These are phyloP conservation scores for Mollisiaceae sp. DNA, from an alignment of 2,329 filamentous ascomycete genomes.

Conservation along the genomic window DNA sequence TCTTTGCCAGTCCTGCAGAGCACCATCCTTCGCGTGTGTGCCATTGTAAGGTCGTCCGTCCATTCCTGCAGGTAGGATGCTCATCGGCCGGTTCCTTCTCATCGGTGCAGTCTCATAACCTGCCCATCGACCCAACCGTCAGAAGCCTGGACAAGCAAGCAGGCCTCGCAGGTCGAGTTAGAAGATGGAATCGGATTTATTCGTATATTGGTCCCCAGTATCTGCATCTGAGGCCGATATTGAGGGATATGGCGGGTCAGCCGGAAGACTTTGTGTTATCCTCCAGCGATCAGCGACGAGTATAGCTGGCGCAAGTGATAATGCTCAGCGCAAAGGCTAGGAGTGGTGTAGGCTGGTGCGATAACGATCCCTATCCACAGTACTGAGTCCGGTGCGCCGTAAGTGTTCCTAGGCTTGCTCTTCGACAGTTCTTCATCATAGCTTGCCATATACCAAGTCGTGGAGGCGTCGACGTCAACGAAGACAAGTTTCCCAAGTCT, in stretches of 20 bases:
- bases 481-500: constrained; percentile 18
- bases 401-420: constrained; percentile 36
- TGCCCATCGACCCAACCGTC: constrained; percentile 21
- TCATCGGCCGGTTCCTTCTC: constrained; percentile 44
- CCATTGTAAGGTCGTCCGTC: constrained; percentile 49
- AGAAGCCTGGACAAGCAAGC: constrained; percentile 15
- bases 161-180: constrained; percentile 11
- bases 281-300: constrained; percentile 10
- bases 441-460: constrained; percentile 29
- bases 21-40: constrained; percentile 38
- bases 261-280: constrained; percentile 12
- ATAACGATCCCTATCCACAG: constrained; percentile 14
- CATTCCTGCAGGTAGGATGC: constrained; percentile 51
- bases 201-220: constrained; percentile 1
- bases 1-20: constrained; percentile 38
- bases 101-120: constrained; percentile 37
- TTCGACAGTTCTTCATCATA: constrained; percentile 41
- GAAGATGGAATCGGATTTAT: constrained; percentile 7
- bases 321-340: constrained; percentile 11
- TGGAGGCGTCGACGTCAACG: constrained; percentile 8
- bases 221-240: constrained; percentile 16
- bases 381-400: constrained; percentile 26
- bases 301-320: constrained; percentile 22
- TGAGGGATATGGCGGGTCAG: constrained; percentile 6
- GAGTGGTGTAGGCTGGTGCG: neutral